Conservation (phyloP, 2,329 filamentous ascomycete species). For the Cercospora canescens region DNA sequence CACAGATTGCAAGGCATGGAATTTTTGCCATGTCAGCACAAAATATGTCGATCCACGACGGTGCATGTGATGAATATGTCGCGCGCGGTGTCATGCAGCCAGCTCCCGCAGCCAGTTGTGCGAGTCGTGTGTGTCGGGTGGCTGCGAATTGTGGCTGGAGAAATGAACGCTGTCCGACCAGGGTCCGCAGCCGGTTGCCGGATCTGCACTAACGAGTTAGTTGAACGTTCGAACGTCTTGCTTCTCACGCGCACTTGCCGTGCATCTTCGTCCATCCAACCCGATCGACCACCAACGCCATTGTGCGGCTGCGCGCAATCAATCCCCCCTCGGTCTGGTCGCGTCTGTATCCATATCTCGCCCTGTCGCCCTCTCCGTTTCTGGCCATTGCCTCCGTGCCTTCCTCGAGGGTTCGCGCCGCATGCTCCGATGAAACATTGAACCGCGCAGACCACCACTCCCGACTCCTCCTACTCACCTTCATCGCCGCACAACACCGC, state of each 20-base stretch:
- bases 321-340: not conserved
- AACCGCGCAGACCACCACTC: conserved; percentile 1
- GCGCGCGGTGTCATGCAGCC: not conserved
- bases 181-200: not conserved
- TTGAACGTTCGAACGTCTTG: not conserved
- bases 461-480: conserved; percentile 5
- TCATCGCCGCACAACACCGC: not conserved
- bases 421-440: conserved; percentile 11
- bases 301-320: conserved; percentile 2
- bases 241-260: conserved; percentile 5
- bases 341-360: conserved; percentile 7
- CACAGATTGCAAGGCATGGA: not conserved
- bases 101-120: not conserved
- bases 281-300: not conserved
- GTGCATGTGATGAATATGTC: not conserved
- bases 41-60: not conserved
- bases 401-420: conserved; percentile 2
- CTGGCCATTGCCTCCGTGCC: not conserved
- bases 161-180: not conserved
- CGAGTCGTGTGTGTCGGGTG: not conserved
- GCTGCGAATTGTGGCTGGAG: not conserved
- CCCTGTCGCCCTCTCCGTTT: not conserved
- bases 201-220: conserved; percentile 3
- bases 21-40: not conserved
- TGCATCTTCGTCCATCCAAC: conserved; percentile 1